Evolutionary conservation across 1,284 basidiomycete genomes (phyloP), one percentile per base, ranked within the genome.

Genomic region (Leccinum griseonigrum): DNA sequence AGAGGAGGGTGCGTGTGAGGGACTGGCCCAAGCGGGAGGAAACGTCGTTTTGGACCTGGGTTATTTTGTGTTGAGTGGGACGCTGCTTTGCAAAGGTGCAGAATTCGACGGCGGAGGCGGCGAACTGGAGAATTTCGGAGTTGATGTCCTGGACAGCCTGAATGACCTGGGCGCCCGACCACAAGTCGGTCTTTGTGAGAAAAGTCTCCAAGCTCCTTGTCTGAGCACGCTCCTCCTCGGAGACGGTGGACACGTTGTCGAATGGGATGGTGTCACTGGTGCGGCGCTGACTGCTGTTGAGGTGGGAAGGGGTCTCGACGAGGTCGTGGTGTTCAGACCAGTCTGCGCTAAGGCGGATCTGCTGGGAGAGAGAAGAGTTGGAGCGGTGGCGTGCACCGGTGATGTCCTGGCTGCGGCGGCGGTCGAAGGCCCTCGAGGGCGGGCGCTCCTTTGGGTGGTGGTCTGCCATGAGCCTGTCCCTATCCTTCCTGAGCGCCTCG

Each of bases 131-230:
- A 62, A 91, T 88, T 74, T 91, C 89, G 0, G 86, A 84, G 70
- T 91, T 91, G 71, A 91, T 79, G 68, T 91, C 88, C 66, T 88
- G 86, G n/a, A 91, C 83, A 6, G 87, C 84, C 69, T 90, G 88
- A 59, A 91, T 81, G 70, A 90, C 81, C 69, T 90, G 88, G 2
- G 86, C 85, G 22, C 89, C 89, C 2, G 88, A 89, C 87, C 86
- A 90, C 48, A 79, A 79, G 74, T 91, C 89, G 31, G 83, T 85
- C 66, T 88, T 85, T 14, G 87, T 88, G 73, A 91, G 79, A 74
- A 86, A 91, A 26, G 81, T 77, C 69, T 91, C 89, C 62, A 79
- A 75, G 67, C 82, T 83, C 61, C 82, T 83, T 32, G 79, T 67
- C 40, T 83, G 83, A 29, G 71, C 74, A 3, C 75, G 78, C 52